Evolutionary conservation across 208 protist genomes (phyloP).

Genomic region (Vickermania spadyakhi): DNA sequence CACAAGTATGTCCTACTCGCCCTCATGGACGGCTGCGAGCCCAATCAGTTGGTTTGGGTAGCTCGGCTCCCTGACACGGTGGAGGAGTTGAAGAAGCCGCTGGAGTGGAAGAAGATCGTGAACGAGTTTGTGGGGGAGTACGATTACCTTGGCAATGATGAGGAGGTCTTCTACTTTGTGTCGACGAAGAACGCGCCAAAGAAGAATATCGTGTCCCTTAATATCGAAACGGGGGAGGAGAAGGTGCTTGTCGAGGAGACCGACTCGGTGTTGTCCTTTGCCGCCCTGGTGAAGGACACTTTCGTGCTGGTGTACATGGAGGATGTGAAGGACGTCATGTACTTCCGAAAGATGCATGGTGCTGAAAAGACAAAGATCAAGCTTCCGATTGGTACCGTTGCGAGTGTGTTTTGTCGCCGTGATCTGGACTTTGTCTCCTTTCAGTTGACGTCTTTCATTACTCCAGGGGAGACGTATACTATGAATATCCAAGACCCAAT

Average conservation of each 20-base stretch:
- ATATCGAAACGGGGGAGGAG: conserved; percentile 38
- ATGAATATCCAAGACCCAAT: conserved; percentile 66
- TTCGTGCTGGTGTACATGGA: conserved; percentile 85
- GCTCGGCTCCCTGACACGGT: conserved; percentile 32
- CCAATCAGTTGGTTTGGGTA: conserved; percentile 78
- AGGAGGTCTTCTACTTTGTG: conserved; percentile 71
- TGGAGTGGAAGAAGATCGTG: conserved; percentile 60
- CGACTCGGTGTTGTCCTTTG: conserved; percentile 56
- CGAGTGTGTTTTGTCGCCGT: conserved; percentile 29
- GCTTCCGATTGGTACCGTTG: conserved; percentile 75
- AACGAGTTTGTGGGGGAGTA: conserved; percentile 87
- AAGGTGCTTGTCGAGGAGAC: conserved; percentile 61
- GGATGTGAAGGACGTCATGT: conserved; percentile 91
- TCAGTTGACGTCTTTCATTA: conserved; percentile 88
- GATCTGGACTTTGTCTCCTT: conserved; percentile 77
- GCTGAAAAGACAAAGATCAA: conserved; percentile 26
- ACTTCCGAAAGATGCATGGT: conserved; percentile 50
- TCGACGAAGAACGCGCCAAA: conserved; percentile 85
- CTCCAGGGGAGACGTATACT: conserved; percentile 73
- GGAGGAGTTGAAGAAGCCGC: conserved; percentile 22
- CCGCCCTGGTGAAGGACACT: conserved; percentile 43
- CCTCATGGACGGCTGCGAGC: conserved; percentile 63
- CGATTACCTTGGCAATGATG: conserved; percentile 85
- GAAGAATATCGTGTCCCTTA: conserved; percentile 78
- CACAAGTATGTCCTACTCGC: conserved; percentile 65